Base-by-base conservation (phyloP, 345 rosid genomes). In the Gossypium ekmanianum region DNA sequence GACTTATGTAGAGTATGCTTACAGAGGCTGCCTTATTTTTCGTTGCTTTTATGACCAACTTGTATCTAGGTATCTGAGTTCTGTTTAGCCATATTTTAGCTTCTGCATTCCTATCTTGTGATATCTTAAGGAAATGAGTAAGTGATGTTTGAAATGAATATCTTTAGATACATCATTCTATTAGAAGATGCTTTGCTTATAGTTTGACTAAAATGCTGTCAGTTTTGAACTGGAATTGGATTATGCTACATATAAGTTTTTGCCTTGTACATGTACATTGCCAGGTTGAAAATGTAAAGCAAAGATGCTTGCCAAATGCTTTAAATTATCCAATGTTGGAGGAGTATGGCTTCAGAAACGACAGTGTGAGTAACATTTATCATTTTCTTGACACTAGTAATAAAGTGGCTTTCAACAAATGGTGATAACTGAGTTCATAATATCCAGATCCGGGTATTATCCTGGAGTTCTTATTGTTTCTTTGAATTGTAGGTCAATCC, bases 301-400 rank as follows among this genome's bases (percentile, higher is more conserved):
- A 95, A 78, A 93, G 91, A 11, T 95, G 99, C 89, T 84, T 95
- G 88, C 97, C 99, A n/a, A 90, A 89, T 87, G 98, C 93, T 68
- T 84, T 93, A 77, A 95, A 95, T 79, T 93, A 93, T 86, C 99
- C 99, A 51, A 93, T 95, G 99, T 80, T 95, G 85, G 99, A 95
- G 86, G 99, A 93, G 83, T 95, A 95, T 68, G 98, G 93, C 79
- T 95, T 93, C 83, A 85, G 91, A 80, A 91, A 95, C 82, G 98
- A 93, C 82, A 86, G 92, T 43, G 99, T 93, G 78, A 83, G 97
- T 76, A 73, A 74, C 24, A 22, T 43, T 72, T 63, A 50, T 55
- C 20, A 24, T 59, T 45, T 50, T 17, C 45, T 69, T 56, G 47
- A 48, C 56, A 57, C 39, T 72, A 56, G 26, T 56, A 57, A 29